Percentiles rank a stretch among this genome's conserved stretches.
These are phyloP conservation scores for Helianthus annuus DNA, from an alignment of 129 eudicot genomes.

Conservation along the genomic window HanXRQr2.0-SUNRISE NC_035435.2:114407116-114407615, in stretches of 20 bases:
- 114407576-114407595: slow-evolving; percentile 80
- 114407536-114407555: slow-evolving; percentile 41
- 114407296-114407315: no score
- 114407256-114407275: no score
- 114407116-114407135: no score
- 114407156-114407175: no score
- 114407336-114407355: no score
- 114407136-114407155: no score
- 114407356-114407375: background rate
- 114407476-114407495: slow-evolving; percentile 8
- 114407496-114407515: slow-evolving; percentile 48
- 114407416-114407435: slow-evolving; percentile 98
- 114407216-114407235: no score
- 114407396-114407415: slow-evolving; percentile 79
- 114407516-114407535: slow-evolving; percentile 48
- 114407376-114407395: slow-evolving; percentile 69
- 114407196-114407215: no score
- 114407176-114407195: no score
- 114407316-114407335: no score
- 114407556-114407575: slow-evolving; percentile 80
- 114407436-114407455: slow-evolving; percentile 91
- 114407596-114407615: slow-evolving; percentile 86
- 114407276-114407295: no score
- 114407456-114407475: slow-evolving; percentile 68
- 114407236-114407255: no score